Conservation (phyloP, 2,329 filamentous ascomycete species). For the Ceratocystis colombiana region DNA sequence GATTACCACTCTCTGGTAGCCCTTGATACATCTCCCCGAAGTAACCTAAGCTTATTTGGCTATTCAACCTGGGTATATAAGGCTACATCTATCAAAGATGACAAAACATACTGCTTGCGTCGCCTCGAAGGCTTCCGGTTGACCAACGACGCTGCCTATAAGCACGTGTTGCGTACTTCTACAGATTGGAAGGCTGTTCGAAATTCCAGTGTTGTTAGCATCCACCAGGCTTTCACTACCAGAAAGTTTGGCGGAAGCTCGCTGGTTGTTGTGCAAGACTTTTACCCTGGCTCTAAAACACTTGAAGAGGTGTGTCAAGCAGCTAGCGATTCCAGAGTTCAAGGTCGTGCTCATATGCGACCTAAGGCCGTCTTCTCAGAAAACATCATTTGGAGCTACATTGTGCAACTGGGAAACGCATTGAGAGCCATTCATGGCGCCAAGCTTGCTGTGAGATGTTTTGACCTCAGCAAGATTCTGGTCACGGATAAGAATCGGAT, state of each 20-base stretch:
- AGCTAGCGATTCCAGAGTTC: conserved; percentile 26
- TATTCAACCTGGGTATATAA: conserved; percentile 95
- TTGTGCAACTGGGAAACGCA: conserved; percentile 82
- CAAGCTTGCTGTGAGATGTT: conserved; percentile 72
- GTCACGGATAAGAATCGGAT: conserved; percentile 84
- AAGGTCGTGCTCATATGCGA: conserved; percentile 30
- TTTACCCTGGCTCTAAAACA: conserved; percentile 83
- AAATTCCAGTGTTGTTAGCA: conserved; percentile 70
- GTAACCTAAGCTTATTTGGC: conserved; percentile 65
- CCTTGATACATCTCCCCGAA: conserved; percentile 70
- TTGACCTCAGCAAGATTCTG: conserved; percentile 81
- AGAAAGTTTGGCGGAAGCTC: conserved; percentile 84
- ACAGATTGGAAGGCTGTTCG: conserved; percentile 82
- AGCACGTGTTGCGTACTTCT: conserved; percentile 74
- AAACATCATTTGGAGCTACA: conserved; percentile 76
- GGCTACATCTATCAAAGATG: conserved; percentile 78
- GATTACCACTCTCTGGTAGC: conserved; percentile 89
- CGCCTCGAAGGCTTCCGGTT: conserved; percentile 58
- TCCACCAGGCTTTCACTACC: conserved; percentile 89
- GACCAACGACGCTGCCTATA: conserved; percentile 69
- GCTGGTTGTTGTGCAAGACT: conserved; percentile 86
- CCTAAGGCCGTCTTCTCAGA: conserved; percentile 50
- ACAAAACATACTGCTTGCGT: conserved; percentile 75
- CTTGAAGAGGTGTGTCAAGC: conserved; percentile 71
- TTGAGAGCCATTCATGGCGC: conserved; percentile 74